Conservation (phyloP, 2,329 filamentous ascomycete genomes). For the Trichothecium sympodiale region DNA sequence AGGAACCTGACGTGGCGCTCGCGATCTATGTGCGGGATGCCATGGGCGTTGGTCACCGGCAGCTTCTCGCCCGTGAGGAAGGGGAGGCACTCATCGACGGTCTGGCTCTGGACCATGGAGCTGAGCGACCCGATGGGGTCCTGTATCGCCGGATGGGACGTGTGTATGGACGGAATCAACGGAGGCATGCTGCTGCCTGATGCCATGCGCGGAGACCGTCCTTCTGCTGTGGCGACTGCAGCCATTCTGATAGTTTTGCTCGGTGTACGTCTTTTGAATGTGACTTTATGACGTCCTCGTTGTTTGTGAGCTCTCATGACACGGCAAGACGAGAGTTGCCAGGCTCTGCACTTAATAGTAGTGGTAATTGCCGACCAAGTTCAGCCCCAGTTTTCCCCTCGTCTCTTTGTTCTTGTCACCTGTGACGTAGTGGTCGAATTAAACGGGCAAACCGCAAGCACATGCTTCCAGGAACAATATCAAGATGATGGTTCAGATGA, state of each 20-base stretch:
- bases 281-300: not conserved
- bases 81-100: conserved; percentile 56
- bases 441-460: too few species aligned
- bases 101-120: conserved; percentile 56
- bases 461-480: too few species aligned
- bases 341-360: too few species aligned
- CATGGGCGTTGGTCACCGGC: conserved; percentile 51
- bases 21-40: conserved; percentile 64
- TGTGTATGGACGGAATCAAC: conserved; percentile 45
- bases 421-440: too few species aligned
- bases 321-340: too few species aligned
- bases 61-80: conserved; percentile 48
- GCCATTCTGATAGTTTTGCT: conserved; percentile 3
- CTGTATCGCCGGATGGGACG: conserved; percentile 45
- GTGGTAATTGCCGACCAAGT: too few species aligned
- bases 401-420: too few species aligned
- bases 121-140: conserved; percentile 59
- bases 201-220: not conserved
- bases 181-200: conserved; percentile 7
- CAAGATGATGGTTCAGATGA: too few species aligned
- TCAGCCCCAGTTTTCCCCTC: too few species aligned
- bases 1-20: conserved; percentile 52
- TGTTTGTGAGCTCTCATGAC: not conserved
- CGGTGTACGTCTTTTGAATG: conserved; percentile 4
- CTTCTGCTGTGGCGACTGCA: conserved; percentile 7